Evolutionary conservation across 371 early-diverging fungal genomes (phyloP).

Genomic region (Haplosporangium sp.): DNA sequence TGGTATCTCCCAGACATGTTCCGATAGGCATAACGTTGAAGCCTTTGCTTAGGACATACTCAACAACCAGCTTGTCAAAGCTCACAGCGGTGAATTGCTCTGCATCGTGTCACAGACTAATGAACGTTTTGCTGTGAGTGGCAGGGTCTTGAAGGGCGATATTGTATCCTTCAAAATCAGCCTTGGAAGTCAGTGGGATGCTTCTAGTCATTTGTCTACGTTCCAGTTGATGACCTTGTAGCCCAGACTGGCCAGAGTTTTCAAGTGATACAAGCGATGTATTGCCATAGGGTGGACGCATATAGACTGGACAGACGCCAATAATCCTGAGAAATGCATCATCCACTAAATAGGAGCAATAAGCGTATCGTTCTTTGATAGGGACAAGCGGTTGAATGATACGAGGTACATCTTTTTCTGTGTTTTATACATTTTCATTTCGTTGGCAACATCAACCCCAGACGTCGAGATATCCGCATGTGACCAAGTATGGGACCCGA

Average conservation of each 20-base stretch:
- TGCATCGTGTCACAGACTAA: constrained; percentile 48
- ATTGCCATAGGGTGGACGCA: constrained; percentile 74
- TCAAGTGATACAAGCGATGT: constrained; percentile 65
- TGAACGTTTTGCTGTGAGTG: constrained; percentile 18
- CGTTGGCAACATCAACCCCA: constrained; percentile 6
- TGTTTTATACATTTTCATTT: constrained; percentile 34
- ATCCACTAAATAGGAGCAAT: constrained; percentile 27
- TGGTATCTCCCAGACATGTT: constrained; percentile 32
- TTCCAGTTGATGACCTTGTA: constrained; percentile 60
- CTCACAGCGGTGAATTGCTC: constrained; percentile 29
- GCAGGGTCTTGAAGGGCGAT: constrained; percentile 5
- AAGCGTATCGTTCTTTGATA: neutral
- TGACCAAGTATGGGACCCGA: constrained; percentile 58
- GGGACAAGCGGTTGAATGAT: no score
- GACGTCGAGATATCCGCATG: constrained; percentile 24
- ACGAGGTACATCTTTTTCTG: neutral
- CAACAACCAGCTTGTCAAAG: constrained; percentile 42
- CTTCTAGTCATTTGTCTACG: constrained; percentile 51
- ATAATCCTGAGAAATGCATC: constrained; percentile 35
- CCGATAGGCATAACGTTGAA: constrained; percentile 36
- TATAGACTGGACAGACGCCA: constrained; percentile 61
- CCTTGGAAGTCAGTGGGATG: constrained; percentile 23
- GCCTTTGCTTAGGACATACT: constrained; percentile 42
- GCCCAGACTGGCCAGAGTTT: constrained; percentile 52
- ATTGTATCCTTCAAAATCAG: constrained; percentile 18